Evolutionary conservation across 345 rosid genomes (phyloP).

Genomic region (Acer saccharum): DNA sequence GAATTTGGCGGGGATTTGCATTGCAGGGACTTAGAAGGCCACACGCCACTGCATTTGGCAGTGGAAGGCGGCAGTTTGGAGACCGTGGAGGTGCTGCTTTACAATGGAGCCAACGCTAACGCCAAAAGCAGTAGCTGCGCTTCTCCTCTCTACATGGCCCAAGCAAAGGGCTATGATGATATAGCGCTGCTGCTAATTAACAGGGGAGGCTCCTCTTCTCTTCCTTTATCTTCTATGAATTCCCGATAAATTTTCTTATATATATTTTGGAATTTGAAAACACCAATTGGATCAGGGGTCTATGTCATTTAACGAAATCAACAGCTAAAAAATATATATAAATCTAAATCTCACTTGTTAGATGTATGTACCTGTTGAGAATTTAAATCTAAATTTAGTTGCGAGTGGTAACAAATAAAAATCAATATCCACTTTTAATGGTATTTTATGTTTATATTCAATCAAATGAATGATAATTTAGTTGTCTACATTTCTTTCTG

Average conservation of each 20-base stretch:
- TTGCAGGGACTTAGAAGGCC: constrained; percentile 48
- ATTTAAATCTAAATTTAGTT: too few relatives aligned
- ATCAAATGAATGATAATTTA: too few relatives aligned
- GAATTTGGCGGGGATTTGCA: constrained; percentile 39
- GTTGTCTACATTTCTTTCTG: too few relatives aligned
- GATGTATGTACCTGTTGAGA: too few relatives aligned
- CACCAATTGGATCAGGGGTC: too few relatives aligned
- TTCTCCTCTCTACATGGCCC: constrained; percentile 45
- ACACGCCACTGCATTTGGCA: constrained; percentile 55
- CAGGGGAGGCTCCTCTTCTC: constrained; percentile 27
- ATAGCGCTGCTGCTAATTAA: constrained; percentile 31
- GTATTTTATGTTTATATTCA: too few relatives aligned
- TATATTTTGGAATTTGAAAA: too few relatives aligned
- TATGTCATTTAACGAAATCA: too few relatives aligned
- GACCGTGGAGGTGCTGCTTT: constrained; percentile 45
- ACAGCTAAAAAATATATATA: too few relatives aligned
- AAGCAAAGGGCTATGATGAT: constrained; percentile 33
- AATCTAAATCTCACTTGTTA: too few relatives aligned
- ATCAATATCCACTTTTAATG: too few relatives aligned
- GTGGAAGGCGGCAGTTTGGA: constrained; percentile 44
- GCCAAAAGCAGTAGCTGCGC: constrained; percentile 38
- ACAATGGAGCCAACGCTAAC: constrained; percentile 40
- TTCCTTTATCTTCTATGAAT: background rate
- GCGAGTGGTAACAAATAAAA: too few relatives aligned
- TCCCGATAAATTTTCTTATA: background rate